These are phyloP conservation scores for Ettlia oleoabundans DNA, from an alignment of 139 green algal genomes.

Conservation along the genomic window DNA sequence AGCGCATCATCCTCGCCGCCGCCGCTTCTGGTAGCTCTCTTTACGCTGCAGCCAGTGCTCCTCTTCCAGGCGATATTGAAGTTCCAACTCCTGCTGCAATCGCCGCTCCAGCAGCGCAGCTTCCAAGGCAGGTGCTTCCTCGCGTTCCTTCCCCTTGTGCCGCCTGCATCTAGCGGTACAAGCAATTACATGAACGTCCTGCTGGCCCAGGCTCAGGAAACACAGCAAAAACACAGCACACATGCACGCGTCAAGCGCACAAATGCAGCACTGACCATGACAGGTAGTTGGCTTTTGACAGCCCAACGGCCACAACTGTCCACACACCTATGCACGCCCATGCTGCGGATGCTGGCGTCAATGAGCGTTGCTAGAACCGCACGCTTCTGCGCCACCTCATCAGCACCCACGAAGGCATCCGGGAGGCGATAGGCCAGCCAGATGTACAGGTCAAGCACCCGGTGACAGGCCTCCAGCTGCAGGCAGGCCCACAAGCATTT, in stretches of 20 bases:
- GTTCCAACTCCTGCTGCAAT: neutral
- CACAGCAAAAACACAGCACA: too few species aligned
- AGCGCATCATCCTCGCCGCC: conserved; percentile 1
- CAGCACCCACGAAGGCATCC: conserved; percentile 47
- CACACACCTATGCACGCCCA: conserved; percentile 23
- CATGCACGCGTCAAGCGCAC: too few species aligned
- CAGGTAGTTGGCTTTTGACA: too few species aligned
- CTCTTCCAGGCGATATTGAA: neutral
- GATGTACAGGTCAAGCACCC: conserved; percentile 51
- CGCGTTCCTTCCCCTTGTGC: neutral
- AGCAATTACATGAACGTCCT: neutral
- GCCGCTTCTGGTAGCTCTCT: conserved; percentile 5
- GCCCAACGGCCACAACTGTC: neutral
- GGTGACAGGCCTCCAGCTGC: conserved; percentile 55
- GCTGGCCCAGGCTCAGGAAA: too few species aligned
- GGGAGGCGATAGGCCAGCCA: conserved; percentile 71
- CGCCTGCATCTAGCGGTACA: too few species aligned
- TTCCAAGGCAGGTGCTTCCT: neutral
- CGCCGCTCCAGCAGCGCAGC: neutral
- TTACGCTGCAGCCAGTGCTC: conserved; percentile 10
- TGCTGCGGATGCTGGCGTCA: conserved; percentile 41
- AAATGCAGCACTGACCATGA: too few species aligned
- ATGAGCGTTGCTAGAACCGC: conserved; percentile 39
- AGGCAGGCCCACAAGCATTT: neutral
- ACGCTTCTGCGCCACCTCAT: conserved; percentile 30